Conservation (phyloP, 2,329 filamentous ascomycete genomes). For the Colletotrichum liaoningense region DNA sequence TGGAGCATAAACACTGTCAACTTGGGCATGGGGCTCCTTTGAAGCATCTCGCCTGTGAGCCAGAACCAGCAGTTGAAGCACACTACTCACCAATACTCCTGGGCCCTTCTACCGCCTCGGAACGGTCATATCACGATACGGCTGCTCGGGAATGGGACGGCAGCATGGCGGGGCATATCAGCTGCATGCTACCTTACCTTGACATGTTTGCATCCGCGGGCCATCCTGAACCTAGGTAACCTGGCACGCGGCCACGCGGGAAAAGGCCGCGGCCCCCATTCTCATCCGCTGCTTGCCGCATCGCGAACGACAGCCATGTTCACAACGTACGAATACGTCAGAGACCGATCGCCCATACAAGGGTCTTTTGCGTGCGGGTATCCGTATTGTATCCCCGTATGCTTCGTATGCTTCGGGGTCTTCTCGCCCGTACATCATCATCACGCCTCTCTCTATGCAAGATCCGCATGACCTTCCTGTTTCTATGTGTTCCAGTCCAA, state of each 20-base stretch:
- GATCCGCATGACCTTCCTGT: neutral
- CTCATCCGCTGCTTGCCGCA: conserved; percentile 19
- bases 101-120: neutral
- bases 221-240: neutral
- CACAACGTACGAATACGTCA: neutral
- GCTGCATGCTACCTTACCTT: conserved; percentile 10
- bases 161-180: neutral
- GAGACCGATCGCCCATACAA: neutral
- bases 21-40: neutral
- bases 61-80: neutral
- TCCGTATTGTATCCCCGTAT: neutral
- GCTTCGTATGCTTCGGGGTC: neutral
- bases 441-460: neutral
- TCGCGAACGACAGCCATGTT: neutral
- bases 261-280: neutral
- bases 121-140: neutral
- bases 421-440: neutral
- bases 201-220: neutral
- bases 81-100: neutral
- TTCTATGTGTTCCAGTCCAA: neutral
- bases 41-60: neutral
- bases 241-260: neutral
- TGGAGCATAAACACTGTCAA: neutral
- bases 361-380: neutral
- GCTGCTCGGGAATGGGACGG: conserved; percentile 7